Evolutionary conservation across 2,329 filamentous ascomycete species (phyloP).

Genomic region (Dendrostoma leiphaemia): DNA sequence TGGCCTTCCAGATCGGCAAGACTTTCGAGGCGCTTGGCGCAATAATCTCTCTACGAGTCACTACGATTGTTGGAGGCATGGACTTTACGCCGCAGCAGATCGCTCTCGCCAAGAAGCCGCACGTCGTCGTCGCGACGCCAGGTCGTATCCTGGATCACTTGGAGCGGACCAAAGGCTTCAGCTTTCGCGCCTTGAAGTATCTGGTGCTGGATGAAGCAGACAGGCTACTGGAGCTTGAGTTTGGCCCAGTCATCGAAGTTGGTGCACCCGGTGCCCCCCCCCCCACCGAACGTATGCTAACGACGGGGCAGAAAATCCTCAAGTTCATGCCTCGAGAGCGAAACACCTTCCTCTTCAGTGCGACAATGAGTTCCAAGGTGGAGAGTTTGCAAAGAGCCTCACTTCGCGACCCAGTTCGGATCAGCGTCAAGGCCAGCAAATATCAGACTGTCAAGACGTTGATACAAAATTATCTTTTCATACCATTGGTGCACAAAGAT

Average conservation of each 20-base stretch:
- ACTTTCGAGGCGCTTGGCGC: conserved; percentile 85
- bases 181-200: conserved; percentile 76
- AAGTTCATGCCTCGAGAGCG: conserved; percentile 79
- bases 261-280: no score
- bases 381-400: conserved; percentile 90
- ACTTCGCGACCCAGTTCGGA: conserved; percentile 77
- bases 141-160: conserved; percentile 87
- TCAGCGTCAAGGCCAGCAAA: conserved; percentile 78
- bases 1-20: conserved; percentile 88
- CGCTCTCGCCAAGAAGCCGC: conserved; percentile 90
- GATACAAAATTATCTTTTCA: conserved; percentile 81
- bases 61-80: conserved; percentile 87
- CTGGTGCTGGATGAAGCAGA: conserved; percentile 96
- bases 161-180: conserved; percentile 96
- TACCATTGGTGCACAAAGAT: conserved; percentile 86
- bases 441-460: conserved; percentile 92
- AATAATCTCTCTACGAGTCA: conserved; percentile 81
- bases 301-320: conserved; percentile 68
- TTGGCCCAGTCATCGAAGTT: conserved; percentile 90
- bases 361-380: conserved; percentile 91
- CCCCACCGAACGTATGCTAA: not conserved
- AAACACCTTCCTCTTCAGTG: conserved; percentile 86
- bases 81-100: conserved; percentile 94
- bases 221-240: conserved; percentile 79
- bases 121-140: conserved; percentile 89